These are phyloP conservation scores for Cladosporium colombiae DNA, from an alignment of 2,329 filamentous ascomycete species.

Conservation along the genomic window DNA sequence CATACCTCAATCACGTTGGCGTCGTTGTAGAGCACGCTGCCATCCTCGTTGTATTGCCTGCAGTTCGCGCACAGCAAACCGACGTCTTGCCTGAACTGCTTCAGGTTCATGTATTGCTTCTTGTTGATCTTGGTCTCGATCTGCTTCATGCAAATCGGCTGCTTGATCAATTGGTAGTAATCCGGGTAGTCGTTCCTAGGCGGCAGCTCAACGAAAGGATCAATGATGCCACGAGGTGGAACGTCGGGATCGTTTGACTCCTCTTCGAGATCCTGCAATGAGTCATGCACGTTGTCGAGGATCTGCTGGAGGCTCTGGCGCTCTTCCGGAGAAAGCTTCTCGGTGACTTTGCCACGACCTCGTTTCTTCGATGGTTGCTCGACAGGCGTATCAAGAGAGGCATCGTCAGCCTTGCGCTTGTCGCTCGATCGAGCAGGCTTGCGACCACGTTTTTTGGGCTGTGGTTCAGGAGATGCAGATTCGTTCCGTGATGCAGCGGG, in stretches of 20 bases:
- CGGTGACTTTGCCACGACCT: slow-evolving; percentile 67
- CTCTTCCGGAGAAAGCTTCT: slow-evolving; percentile 67
- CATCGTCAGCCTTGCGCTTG: slow-evolving; percentile 84
- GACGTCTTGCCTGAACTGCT: slow-evolving; percentile 80
- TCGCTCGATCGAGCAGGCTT: slow-evolving; percentile 67
- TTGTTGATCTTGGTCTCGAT: slow-evolving; percentile 95
- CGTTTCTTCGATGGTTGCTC: slow-evolving; percentile 72
- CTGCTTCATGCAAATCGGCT: slow-evolving; percentile 93
- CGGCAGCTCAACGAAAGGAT: slow-evolving; percentile 89
- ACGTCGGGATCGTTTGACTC: slow-evolving; percentile 61
- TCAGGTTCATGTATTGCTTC: slow-evolving; percentile 82
- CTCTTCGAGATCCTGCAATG: slow-evolving; percentile 80
- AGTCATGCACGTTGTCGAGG: slow-evolving; percentile 74
- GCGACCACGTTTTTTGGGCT: slow-evolving; percentile 76
- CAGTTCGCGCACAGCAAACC: slow-evolving; percentile 86
- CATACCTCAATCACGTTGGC: slow-evolving; percentile 89
- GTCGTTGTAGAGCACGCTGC: slow-evolving; percentile 87
- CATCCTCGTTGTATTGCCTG: slow-evolving; percentile 94
- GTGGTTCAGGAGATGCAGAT: slow-evolving; percentile 70
- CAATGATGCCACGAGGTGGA: slow-evolving; percentile 78
- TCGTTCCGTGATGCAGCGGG: slow-evolving; percentile 78
- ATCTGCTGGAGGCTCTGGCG: slow-evolving; percentile 78
- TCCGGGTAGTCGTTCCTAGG: slow-evolving; percentile 88
- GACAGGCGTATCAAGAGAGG: slow-evolving; percentile 65
- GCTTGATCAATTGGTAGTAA: slow-evolving; percentile 91